Evolutionary conservation across 345 rosid genomes (phyloP), one percentile per base, ranked within the genome.

Genomic region (Streptanthus diversifolius): DNA sequence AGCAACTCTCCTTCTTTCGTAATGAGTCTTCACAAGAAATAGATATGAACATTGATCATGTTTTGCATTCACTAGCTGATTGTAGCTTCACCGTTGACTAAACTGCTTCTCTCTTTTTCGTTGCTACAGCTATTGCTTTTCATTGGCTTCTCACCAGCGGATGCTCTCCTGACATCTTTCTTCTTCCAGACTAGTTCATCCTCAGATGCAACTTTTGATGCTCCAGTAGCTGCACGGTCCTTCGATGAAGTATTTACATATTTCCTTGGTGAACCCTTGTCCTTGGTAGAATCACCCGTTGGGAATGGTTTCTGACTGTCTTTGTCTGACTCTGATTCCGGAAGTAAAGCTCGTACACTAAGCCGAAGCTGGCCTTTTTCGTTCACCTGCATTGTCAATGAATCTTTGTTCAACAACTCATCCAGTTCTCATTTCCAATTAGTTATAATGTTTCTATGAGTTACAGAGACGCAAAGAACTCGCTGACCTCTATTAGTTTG

Each of bases 291-390:
- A 35, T 85, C 83, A 65, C 80, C 18, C 1, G 56, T 60, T 9
- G 57, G 60, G 29, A 70, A 66, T 68, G 74, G 83, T 77, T 83
- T 77, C 58, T 74, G 75, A 40, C 82, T 61, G 51, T 79, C 51
- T 62, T 86, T 74, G 70, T 81, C 88, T 21, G 63, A 43, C 53
- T 85, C 78, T 58, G 85, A 37, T 33, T 88, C 95, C 56, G 96
- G 93, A 77, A 90, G 91, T 58, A 95, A 82, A 30, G 96, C 96
- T 56, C 80, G 79, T 35, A 89, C 95, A 77, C 99, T 95, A 49
- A 91, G 92, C 39, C 97, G 90, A 72, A 95, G 96, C 77, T 95
- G 99, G 60, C 99, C 99, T 76, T 95, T 95, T 56, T 83, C 92
- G 69, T 91, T 91, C 71, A 95, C 86, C 98, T 93, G 85, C 27